Evolutionary conservation across 441 rosid genomes (phyloP), one percentile per base, ranked within the genome.

Genomic region (Caryocar brasiliense): DNA sequence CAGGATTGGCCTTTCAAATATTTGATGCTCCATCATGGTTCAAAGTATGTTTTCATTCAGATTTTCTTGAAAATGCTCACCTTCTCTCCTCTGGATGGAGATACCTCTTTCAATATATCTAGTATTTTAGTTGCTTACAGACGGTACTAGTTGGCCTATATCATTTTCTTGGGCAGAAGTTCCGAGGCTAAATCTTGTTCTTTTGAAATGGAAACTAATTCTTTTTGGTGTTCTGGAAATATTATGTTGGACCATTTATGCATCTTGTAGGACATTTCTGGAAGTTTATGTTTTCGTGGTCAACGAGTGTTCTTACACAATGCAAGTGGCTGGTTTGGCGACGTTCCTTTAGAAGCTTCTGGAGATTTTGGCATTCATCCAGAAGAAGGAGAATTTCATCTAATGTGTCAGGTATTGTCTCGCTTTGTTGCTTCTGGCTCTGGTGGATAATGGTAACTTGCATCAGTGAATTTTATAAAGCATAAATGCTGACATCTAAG

Each of bases 321-420:
- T 71, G 73, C 94, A 51, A 84, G 80, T 72, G 99, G 99, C 56
- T 82, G 91, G 95, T 92, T 83, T 79, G 99, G 99, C 58, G 68
- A 72, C 58, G 79, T 80, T 79, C 97, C 99, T 25, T 75, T 92
- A 54, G 97, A 92, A 79, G 95, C 97, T 75, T 92, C 99, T 62
- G 99, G 99, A 73, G 97, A 92, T 78, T 83, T 92, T 60, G 99
- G 99, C 45, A 88, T 92, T 54, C 88, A 88, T 72, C 99, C 99
- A 21, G 95, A 88, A 76, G 97, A 92, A 32, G 99, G 99, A 61
- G 97, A 92, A 72, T 92, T 85, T 73, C 99, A 92, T 56, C 72
- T 92, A 10, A 92, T 92, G 97, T 92, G 99, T 67, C 99, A 88
- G 95, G 99, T 80, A 77, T 52, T 15, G 47, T 46, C 45, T 44